phyloP scores from a whole-genome alignment of 164 flowering plant species.

The Aristolochia californica region DNA sequence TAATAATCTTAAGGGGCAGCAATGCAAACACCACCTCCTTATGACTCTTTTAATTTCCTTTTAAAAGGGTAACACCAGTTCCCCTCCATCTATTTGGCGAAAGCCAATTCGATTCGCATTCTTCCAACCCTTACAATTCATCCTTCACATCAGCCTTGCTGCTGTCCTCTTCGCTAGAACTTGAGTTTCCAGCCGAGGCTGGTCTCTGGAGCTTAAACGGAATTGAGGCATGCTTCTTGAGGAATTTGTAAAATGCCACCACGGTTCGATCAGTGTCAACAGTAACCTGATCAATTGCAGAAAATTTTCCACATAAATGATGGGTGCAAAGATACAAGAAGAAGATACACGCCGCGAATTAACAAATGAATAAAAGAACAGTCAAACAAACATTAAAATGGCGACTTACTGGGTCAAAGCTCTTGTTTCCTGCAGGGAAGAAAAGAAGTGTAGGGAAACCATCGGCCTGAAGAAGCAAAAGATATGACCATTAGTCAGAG shows the following conservation, averaged over 20 bases:
- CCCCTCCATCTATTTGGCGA: not conserved
- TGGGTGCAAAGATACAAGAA: too few species aligned
- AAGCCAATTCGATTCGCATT: not conserved
- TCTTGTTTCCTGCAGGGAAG: constrained; percentile 95
- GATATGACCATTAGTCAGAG: not conserved
- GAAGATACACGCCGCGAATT: not conserved
- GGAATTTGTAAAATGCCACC: constrained; percentile 68
- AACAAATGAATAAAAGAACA: not conserved
- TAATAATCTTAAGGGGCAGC: too few species aligned
- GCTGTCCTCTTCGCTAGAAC: constrained; percentile 3
- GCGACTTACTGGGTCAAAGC: constrained; percentile 71
- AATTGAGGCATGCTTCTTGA: constrained; percentile 76
- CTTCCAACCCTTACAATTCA: constrained; percentile 20
- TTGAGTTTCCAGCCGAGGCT: constrained; percentile 11
- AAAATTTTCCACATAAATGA: too few species aligned
- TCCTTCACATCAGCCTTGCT: constrained; percentile 22
- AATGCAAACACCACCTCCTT: too few species aligned
- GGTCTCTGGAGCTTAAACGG: constrained; percentile 44
- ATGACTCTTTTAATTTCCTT: too few species aligned
- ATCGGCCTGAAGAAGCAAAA: constrained; percentile 46
- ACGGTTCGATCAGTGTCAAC: constrained; percentile 74
- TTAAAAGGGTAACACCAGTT: too few species aligned
- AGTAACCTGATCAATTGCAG: constrained; percentile 39
- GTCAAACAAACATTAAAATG: not conserved
- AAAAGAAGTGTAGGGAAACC: constrained; percentile 84